Base-by-base conservation (phyloP, 1,284 basidiomycete genomes). In the Ganoderma sp. region DNA sequence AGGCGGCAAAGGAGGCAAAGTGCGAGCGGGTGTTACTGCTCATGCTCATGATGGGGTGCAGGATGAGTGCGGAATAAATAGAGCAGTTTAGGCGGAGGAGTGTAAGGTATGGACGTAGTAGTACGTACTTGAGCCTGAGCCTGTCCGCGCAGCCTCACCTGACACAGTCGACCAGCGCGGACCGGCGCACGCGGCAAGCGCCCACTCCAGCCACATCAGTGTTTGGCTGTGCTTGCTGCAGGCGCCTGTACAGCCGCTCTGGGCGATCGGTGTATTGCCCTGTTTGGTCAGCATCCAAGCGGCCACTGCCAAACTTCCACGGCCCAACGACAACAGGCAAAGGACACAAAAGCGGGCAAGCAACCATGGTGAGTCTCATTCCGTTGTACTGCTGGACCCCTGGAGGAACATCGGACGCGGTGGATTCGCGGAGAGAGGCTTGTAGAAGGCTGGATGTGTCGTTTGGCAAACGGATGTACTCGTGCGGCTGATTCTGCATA, bases 1-100 rank as follows among this genome's bases (percentile, higher is more conserved):
- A 88, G 62, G 86, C 85, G 15, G 87, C 85, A 76, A 86, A 86
- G 12, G 83, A 78, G 39, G 80, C 79, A 67, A 76, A 81, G 60
- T 77, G 78, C 12, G 79, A 69, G 66, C 75, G 71, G 69, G 73
- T 78, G 75, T 78, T 80, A 39, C 61, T 66, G 68, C 64, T 63
- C 69, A 68, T 70, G 61, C 61, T 56, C 67, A 58, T 58, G 56
- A 22, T 32, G 39, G n/a, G 25, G n/a, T 10, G 59, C 43, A 39
- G 14, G 57, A 22, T 10, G 57, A 37, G 17, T n/a, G 37, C 28
- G 37, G 58, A 68, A 69, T 67, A 72, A 66, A 69, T 69, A 69
- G 59, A 63, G 67, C 63, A 59, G 57, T 42, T 50, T 52, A 61
- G 10, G 43, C 25, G 41, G 37, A 57, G 66, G 22, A 8, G 61